Evolutionary conservation across 1,284 basidiomycete genomes (phyloP).

Genomic region (Somion occarium): DNA sequence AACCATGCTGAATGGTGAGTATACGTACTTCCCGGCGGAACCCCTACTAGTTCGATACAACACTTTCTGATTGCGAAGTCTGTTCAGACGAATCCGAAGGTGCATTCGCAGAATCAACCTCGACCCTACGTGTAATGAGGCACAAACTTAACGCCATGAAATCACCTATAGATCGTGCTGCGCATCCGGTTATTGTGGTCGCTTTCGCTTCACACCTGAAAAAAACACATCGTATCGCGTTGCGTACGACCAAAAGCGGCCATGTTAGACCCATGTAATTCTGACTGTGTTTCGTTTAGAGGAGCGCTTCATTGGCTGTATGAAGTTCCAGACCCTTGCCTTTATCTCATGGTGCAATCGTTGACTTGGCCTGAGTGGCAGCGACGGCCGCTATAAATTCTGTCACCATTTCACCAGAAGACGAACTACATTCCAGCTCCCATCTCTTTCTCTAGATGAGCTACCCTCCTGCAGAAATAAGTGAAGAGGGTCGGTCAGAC

Average conservation of each 20-base stretch:
- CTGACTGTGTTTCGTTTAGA: not conserved
- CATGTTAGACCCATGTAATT: not conserved
- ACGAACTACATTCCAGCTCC: constrained; percentile 9
- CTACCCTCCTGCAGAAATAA: constrained; percentile 3
- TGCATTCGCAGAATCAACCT: not conserved
- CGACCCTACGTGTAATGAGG: not conserved
- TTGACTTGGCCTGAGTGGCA: not conserved
- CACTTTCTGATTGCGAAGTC: not conserved
- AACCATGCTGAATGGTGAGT: not conserved
- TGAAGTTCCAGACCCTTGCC: not conserved
- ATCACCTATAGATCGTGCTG: not conserved
- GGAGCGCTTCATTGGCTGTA: not conserved
- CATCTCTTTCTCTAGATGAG: constrained; percentile 10
- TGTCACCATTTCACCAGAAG: too few species aligned
- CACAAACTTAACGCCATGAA: not conserved
- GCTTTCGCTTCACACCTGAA: too few species aligned
- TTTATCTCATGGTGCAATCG: not conserved
- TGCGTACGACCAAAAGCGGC: not conserved
- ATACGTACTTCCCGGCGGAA: not conserved
- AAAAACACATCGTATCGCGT: not conserved
- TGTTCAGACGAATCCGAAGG: not conserved
- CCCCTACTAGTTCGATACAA: not conserved
- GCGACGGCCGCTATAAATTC: too few species aligned
- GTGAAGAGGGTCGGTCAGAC: constrained; percentile 10
- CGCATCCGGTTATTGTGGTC: not conserved